Conservation (phyloP, 179 eudicot genomes). For the Beta macrorhiza region DNA sequence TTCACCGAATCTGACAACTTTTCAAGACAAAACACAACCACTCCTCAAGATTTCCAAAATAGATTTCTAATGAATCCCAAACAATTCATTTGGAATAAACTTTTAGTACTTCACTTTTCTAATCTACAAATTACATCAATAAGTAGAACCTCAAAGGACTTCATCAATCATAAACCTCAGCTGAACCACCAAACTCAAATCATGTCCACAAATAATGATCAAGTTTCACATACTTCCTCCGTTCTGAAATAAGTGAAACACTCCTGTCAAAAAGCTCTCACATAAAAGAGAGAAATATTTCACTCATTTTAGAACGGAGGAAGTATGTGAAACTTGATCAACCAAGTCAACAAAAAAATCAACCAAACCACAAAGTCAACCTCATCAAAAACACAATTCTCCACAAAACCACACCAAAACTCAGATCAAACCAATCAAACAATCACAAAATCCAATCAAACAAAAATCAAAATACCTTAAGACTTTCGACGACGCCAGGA, state of each 20-base stretch:
- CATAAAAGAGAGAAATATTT: too few species aligned
- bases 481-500: slow-evolving; percentile 85
- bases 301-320: too few species aligned
- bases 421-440: not conserved
- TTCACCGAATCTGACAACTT: not conserved
- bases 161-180: not conserved
- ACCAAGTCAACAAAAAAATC: not conserved
- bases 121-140: not conserved
- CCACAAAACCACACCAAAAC: not conserved
- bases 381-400: not conserved
- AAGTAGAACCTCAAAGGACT: not conserved
- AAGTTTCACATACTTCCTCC: too few species aligned
- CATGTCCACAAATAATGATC: not conserved
- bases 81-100: not conserved
- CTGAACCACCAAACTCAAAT: not conserved
- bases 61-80: not conserved
- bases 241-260: too few species aligned
- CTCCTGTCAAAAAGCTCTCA: too few species aligned
- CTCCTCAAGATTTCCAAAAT: not conserved
- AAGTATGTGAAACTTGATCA: too few species aligned
- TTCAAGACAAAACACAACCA: not conserved
- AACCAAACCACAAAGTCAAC: slow-evolving; percentile 5
- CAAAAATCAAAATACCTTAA: slow-evolving; percentile 46
- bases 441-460: not conserved
- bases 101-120: not conserved